These are phyloP conservation scores for Stagonosporopsis chrysanthemi DNA, from an alignment of 2,329 filamentous ascomycete genomes.

Conservation along the genomic window DNA sequence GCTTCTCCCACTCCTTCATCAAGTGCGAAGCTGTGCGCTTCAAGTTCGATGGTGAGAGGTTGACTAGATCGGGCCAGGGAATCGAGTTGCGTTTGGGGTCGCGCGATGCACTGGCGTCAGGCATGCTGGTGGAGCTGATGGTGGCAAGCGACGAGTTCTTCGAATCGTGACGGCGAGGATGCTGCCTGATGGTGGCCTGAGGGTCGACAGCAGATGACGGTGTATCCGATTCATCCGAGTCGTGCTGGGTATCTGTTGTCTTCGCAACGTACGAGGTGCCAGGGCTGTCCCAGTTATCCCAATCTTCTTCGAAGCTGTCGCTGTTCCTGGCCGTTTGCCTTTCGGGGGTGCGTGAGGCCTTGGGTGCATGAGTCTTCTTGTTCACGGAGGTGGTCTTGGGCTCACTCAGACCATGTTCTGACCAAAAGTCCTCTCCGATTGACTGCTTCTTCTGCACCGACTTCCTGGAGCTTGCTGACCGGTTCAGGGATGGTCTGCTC, in stretches of 20 bases:
- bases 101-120: conserved; percentile 32
- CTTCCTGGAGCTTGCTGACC: conserved; percentile 46
- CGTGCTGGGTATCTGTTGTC: conserved; percentile 48
- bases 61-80: conserved; percentile 75
- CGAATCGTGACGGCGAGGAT: conserved; percentile 49
- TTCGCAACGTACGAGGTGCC: conserved; percentile 40
- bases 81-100: conserved; percentile 52
- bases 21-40: conserved; percentile 83
- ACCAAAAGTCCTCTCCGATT: conserved; percentile 54
- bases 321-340: conserved; percentile 44
- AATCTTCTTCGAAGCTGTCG: conserved; percentile 60
- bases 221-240: conserved; percentile 60
- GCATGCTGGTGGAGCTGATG: conserved; percentile 37
- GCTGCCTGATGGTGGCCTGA: conserved; percentile 62
- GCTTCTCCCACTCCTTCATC: conserved; percentile 92
- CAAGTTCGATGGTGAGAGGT: conserved; percentile 76
- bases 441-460: conserved; percentile 40
- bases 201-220: conserved; percentile 59
- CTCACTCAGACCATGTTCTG: conserved; percentile 52
- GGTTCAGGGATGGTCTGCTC: conserved; percentile 40
- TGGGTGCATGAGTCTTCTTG: conserved; percentile 51
- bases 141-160: conserved; percentile 47
- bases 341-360: conserved; percentile 48
- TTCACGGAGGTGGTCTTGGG: conserved; percentile 44
- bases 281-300: conserved; percentile 65